phyloP scores from a whole-genome alignment of 495 filamentous ascomycete species.

The Podospora anserina region DNA sequence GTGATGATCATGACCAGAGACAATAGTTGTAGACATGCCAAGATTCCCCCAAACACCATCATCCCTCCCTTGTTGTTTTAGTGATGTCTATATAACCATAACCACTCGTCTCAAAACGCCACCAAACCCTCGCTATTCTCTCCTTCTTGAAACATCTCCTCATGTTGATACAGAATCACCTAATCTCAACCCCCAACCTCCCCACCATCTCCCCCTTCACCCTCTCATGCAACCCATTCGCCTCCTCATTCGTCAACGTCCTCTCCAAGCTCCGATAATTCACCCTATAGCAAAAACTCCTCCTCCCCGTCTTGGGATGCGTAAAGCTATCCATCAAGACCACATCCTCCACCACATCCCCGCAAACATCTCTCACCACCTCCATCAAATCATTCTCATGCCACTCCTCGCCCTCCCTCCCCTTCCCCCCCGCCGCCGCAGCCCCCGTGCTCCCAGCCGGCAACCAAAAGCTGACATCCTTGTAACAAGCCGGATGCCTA shows the following conservation, averaged over 20 bases:
- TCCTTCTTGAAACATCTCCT: no score
- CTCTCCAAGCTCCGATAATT: slow-evolving; percentile 87
- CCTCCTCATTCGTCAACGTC: slow-evolving; percentile 78
- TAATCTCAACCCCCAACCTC: slow-evolving; percentile 75
- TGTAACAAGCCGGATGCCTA: slow-evolving; percentile 80
- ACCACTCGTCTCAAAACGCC: neutral
- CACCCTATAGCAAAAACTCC: slow-evolving; percentile 86
- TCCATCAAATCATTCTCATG: slow-evolving; percentile 99
- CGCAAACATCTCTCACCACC: slow-evolving; percentile 73
- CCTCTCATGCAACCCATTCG: slow-evolving; percentile 68
- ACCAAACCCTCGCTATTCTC: no score
- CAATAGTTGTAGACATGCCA: neutral
- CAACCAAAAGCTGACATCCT: slow-evolving; percentile 94
- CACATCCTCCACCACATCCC: slow-evolving; percentile 85
- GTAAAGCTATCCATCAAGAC: slow-evolving; percentile 74
- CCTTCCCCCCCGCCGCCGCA: slow-evolving; percentile 50
- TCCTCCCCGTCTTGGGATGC: slow-evolving; percentile 79
- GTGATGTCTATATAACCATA: no score
- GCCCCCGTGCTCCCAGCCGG: slow-evolving; percentile 44
- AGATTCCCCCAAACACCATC: neutral
- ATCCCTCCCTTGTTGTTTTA: no score
- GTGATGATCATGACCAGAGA: neutral
- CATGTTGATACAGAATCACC: slow-evolving; percentile 40
- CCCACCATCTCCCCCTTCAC: slow-evolving; percentile 60
- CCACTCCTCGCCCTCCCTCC: slow-evolving; percentile 48